These are phyloP conservation scores for Gonapodya prolifera DNA, from an alignment of 192 early-diverging fungal species.

Conservation along the genomic window DNA sequence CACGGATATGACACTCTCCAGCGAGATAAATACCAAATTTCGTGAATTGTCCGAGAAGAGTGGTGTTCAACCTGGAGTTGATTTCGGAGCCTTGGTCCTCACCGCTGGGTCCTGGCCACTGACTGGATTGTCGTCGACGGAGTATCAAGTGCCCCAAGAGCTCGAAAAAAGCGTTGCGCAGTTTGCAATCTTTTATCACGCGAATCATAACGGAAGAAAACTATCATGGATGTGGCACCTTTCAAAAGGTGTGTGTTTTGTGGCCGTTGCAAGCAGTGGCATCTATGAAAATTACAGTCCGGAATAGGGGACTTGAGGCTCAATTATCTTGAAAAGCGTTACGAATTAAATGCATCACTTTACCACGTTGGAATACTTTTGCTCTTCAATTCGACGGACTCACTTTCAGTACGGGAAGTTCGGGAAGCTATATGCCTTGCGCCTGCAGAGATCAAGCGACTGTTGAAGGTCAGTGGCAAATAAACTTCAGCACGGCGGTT, in stretches of 20 bases:
- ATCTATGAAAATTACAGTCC: conserved; percentile 3
- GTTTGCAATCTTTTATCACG: conserved; percentile 61
- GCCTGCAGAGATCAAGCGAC: conserved; percentile 35
- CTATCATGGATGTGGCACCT: conserved; percentile 74
- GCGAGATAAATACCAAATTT: conserved; percentile 48
- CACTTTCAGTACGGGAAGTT: conserved; percentile 38
- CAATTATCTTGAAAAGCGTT: conserved; percentile 55
- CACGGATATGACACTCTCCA: conserved; percentile 66
- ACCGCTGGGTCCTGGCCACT: conserved; percentile 77
- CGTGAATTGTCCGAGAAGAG: conserved; percentile 24
- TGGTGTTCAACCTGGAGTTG: conserved; percentile 39
- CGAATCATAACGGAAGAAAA: conserved; percentile 58
- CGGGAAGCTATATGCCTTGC: conserved; percentile 35
- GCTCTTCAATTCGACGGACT: conserved; percentile 44
- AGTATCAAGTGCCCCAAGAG: conserved; percentile 29
- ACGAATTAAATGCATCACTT: conserved; percentile 62
- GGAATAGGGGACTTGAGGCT: conserved; percentile 49
- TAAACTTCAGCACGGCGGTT: background rate
- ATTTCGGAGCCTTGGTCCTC: conserved; percentile 60
- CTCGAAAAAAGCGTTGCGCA: conserved; percentile 49
- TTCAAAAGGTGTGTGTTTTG: conserved; percentile 38
- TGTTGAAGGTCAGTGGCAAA: conserved; percentile 36
- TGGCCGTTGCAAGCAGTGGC: background rate
- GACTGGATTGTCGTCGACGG: conserved; percentile 14
- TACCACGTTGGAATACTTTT: conserved; percentile 56